A percentile compares a stretch with the other conserved stretches of the same genome.
These are phyloP conservation scores for Blastomyces percursus DNA, from an alignment of 2,329 filamentous ascomycete species.

Conservation along the genomic window DNA sequence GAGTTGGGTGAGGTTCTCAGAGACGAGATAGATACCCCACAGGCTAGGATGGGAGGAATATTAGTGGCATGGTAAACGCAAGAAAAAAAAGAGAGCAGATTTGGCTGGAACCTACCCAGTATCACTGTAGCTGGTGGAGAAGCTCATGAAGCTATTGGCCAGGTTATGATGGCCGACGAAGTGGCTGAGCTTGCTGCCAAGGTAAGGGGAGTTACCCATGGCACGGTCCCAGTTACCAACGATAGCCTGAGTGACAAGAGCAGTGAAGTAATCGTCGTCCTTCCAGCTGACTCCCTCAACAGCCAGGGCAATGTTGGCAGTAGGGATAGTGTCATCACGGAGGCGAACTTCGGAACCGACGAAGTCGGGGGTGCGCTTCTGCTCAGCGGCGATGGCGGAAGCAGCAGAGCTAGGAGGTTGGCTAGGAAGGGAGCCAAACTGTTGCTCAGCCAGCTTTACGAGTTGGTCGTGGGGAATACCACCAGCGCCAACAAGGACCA, in stretches of 20 bases:
- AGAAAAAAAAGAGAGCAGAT: not conserved
- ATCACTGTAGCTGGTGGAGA: conserved; percentile 98
- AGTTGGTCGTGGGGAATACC: conserved; percentile 89
- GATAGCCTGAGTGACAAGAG: conserved; percentile 92
- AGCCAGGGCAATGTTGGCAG: conserved; percentile 94
- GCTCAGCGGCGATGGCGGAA: conserved; percentile 57
- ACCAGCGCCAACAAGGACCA: conserved; percentile 94
- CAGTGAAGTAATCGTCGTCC: conserved; percentile 98
- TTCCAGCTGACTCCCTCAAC: conserved; percentile 99
- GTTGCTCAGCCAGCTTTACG: conserved; percentile 90
- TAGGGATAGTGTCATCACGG: conserved; percentile 90
- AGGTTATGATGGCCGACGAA: conserved; percentile 90
- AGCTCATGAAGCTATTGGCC: conserved; percentile 99
- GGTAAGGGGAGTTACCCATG: conserved; percentile 93
- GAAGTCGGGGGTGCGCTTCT: conserved; percentile 86
- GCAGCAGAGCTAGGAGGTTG: conserved; percentile 64
- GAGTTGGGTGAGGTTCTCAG: conserved; percentile 73
- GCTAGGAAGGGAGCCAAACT: conserved; percentile 72
- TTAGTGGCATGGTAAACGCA: not conserved
- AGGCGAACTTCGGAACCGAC: conserved; percentile 92
- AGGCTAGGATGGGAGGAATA: conserved; percentile 49
- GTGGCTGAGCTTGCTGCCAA: conserved; percentile 95
- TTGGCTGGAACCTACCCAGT: conserved; percentile 64
- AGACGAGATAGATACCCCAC: conserved; percentile 98
- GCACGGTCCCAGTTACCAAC: conserved; percentile 99